phyloP scores from a whole-genome alignment of 768 basidiomycete species.

The Collybia nuda region DNA sequence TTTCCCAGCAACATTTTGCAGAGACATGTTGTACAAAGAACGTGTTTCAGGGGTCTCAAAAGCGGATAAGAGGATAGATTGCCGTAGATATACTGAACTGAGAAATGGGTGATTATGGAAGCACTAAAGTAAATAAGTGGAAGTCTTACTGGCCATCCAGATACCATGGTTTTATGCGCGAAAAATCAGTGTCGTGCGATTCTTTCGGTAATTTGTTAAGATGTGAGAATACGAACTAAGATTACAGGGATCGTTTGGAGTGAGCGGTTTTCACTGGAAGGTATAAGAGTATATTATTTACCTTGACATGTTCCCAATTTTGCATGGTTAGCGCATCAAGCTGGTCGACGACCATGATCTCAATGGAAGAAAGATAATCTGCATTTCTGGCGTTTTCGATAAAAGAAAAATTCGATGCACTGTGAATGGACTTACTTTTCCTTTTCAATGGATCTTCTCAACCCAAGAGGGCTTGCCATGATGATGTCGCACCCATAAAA shows the following conservation, averaged over 20 bases:
- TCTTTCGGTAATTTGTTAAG: conserved; percentile 91
- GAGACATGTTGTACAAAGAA: conserved; percentile 67
- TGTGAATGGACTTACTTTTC: conserved; percentile 68
- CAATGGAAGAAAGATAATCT: conserved; percentile 93
- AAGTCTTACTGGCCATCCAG: conserved; percentile 83
- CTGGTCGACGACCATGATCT: conserved; percentile 89
- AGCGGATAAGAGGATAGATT: conserved; percentile 83
- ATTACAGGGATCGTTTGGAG: background rate
- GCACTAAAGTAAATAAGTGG: background rate
- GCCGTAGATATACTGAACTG: conserved; percentile 85
- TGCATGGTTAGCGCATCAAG: conserved; percentile 95
- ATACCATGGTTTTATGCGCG: conserved; percentile 97
- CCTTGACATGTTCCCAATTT: conserved; percentile 98
- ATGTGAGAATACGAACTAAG: conserved; percentile 79
- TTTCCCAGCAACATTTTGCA: conserved; percentile 87
- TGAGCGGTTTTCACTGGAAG: background rate
- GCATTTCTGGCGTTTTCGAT: conserved; percentile 50
- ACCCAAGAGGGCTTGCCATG: conserved; percentile 88
- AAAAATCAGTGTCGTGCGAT: conserved; percentile 93
- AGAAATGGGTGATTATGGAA: background rate
- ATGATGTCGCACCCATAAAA: conserved; percentile 92
- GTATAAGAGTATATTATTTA: conserved; percentile 30
- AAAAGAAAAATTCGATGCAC: background rate
- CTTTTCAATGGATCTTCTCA: conserved; percentile 91
- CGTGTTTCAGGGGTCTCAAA: conserved; percentile 91